phyloP scores from a whole-genome alignment of 73 alveolate genomes.

The Uronychia binucleata region DNA sequence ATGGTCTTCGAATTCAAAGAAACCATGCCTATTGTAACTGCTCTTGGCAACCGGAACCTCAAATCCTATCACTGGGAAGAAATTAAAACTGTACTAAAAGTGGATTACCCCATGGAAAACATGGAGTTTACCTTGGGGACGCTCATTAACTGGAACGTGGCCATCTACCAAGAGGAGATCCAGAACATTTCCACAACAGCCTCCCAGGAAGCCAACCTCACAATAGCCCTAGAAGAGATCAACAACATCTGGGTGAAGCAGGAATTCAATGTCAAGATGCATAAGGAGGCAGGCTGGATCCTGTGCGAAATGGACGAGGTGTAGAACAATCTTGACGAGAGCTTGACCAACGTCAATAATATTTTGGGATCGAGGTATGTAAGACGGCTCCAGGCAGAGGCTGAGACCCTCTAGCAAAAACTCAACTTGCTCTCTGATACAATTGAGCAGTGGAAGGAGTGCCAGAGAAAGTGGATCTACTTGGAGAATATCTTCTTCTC shows the following conservation, averaged over 20 bases:
- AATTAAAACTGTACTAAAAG: slow-evolving; percentile 66
- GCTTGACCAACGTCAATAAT: slow-evolving; percentile 88
- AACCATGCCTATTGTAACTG: slow-evolving; percentile 91
- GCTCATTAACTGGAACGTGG: slow-evolving; percentile 75
- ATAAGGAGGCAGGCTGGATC: slow-evolving; percentile 79
- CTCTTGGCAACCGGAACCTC: slow-evolving; percentile 81
- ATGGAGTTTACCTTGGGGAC: slow-evolving; percentile 68
- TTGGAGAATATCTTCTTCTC: slow-evolving; percentile 89
- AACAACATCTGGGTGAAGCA: slow-evolving; percentile 86
- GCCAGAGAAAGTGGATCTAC: slow-evolving; percentile 99
- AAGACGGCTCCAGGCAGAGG: slow-evolving; percentile 84
- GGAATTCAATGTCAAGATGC: slow-evolving; percentile 88
- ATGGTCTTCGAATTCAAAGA: slow-evolving; percentile 87
- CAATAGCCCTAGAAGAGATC: slow-evolving; percentile 86
- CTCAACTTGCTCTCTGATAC: slow-evolving; percentile 86
- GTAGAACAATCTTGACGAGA: slow-evolving; percentile 92
- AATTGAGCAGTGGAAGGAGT: slow-evolving; percentile 99
- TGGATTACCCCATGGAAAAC: slow-evolving; percentile 48
- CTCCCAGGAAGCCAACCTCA: slow-evolving; percentile 88
- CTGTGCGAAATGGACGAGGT: slow-evolving; percentile 95
- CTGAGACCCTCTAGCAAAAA: slow-evolving; percentile 85
- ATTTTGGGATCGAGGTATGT: slow-evolving; percentile 93
- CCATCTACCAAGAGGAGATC: slow-evolving; percentile 77
- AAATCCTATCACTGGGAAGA: slow-evolving; percentile 75
- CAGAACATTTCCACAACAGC: slow-evolving; percentile 80